phyloP scores from a whole-genome alignment of 2,329 filamentous ascomycete species.

The Rhexocercosporidium sp. region DNA sequence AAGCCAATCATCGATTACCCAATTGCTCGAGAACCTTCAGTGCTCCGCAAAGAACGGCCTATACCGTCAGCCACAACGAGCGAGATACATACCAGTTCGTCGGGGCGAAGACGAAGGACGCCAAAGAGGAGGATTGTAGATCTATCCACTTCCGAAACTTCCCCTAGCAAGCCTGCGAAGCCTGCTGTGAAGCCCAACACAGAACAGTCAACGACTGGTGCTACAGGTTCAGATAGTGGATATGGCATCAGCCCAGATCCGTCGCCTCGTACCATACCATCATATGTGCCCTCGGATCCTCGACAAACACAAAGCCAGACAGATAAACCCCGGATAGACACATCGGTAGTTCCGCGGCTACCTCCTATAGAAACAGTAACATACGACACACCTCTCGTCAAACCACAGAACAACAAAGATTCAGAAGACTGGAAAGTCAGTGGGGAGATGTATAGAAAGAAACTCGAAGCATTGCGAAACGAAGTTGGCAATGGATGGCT shows the following conservation, averaged over 20 bases:
- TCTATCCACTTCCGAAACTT: slow-evolving; percentile 55
- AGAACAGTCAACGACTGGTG: slow-evolving; percentile 30
- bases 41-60: slow-evolving; percentile 63
- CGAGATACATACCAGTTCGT: slow-evolving; percentile 62
- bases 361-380: slow-evolving; percentile 38
- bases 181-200: slow-evolving; percentile 33
- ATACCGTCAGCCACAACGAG: slow-evolving; percentile 58
- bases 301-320: slow-evolving; percentile 34
- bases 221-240: slow-evolving; percentile 33
- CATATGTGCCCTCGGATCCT: slow-evolving; percentile 38
- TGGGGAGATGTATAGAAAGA: slow-evolving; percentile 82
- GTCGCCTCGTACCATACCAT: slow-evolving; percentile 38
- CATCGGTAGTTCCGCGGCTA: slow-evolving; percentile 36
- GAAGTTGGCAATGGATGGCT: slow-evolving; percentile 90
- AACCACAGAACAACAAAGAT: slow-evolving; percentile 33
- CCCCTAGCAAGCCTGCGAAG: slow-evolving; percentile 35
- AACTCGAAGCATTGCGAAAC: slow-evolving; percentile 83
- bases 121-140: slow-evolving; percentile 70
- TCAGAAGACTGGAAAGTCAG: slow-evolving; percentile 67
- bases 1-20: slow-evolving; percentile 68
- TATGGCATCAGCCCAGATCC: slow-evolving; percentile 42
- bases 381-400: slow-evolving; percentile 34
- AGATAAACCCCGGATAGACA: slow-evolving; percentile 39
- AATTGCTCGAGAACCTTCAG: slow-evolving; percentile 52
- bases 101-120: slow-evolving; percentile 61